Evolutionary conservation across 1,284 basidiomycete genomes (phyloP).

Genomic region (Rhizoctonia solani): DNA sequence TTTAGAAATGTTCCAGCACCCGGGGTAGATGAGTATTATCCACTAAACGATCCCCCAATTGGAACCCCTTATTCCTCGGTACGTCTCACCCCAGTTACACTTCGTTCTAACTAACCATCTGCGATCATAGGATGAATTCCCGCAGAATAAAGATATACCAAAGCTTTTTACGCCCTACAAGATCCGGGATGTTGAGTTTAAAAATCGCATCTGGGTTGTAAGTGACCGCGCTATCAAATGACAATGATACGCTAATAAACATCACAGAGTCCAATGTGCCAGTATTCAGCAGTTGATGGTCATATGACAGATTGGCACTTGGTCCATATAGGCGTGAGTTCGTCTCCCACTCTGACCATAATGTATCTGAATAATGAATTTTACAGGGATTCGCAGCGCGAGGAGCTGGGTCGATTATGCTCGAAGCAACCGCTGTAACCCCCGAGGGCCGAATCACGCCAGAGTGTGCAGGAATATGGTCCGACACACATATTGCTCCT

Average conservation of each 20-base stretch:
- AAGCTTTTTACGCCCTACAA: slow-evolving; percentile 69
- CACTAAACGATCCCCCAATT: slow-evolving; percentile 64
- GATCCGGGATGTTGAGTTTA: slow-evolving; percentile 66
- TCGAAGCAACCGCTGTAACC: slow-evolving; percentile 72
- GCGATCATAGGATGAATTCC: slow-evolving; percentile 48
- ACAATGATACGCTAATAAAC: neutral
- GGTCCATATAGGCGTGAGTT: slow-evolving; percentile 66
- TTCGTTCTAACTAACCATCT: neutral
- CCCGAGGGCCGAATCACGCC: slow-evolving; percentile 80
- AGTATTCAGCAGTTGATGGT: slow-evolving; percentile 71
- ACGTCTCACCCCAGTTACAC: slow-evolving; percentile 25
- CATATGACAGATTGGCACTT: slow-evolving; percentile 79
- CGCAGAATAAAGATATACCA: slow-evolving; percentile 56
- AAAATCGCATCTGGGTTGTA: slow-evolving; percentile 70
- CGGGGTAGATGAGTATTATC: slow-evolving; percentile 53
- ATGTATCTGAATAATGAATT: neutral
- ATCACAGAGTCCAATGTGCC: slow-evolving; percentile 37
- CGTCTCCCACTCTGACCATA: slow-evolving; percentile 1
- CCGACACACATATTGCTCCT: slow-evolving; percentile 69
- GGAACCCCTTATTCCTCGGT: slow-evolving; percentile 55
- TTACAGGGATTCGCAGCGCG: slow-evolving; percentile 47
- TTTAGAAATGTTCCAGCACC: slow-evolving; percentile 17
- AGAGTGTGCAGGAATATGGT: slow-evolving; percentile 64
- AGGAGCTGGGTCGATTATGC: slow-evolving; percentile 61
- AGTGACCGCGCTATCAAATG: slow-evolving; percentile 35